Evolutionary conservation across 345 rosid genomes (phyloP).

Genomic region (Corchorus capsularis): DNA sequence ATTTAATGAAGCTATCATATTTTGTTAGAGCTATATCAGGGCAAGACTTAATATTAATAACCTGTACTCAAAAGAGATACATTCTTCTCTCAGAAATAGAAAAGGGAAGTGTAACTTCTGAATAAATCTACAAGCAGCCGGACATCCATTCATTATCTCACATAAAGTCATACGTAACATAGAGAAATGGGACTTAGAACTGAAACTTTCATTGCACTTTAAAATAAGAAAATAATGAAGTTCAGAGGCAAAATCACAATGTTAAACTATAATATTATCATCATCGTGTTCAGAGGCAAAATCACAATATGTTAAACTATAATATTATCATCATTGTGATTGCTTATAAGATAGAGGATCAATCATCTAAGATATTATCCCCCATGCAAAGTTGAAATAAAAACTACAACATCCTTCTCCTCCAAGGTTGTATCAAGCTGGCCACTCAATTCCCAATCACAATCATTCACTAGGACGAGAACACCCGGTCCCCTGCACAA

Average conservation of each 20-base stretch:
- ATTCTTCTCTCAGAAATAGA: neutral
- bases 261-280: neutral
- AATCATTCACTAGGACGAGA: slow-evolving; percentile 86
- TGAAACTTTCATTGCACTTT: neutral
- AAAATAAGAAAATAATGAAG: neutral
- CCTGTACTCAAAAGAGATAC: neutral
- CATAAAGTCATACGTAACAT: neutral
- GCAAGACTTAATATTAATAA: neutral
- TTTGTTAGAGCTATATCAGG: too few species aligned
- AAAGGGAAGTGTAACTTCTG: neutral
- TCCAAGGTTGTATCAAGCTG: slow-evolving; percentile 77
- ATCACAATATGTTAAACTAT: too few species aligned
- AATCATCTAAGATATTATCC: slow-evolving; percentile 45
- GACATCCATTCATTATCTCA: neutral
- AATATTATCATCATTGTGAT: too few species aligned
- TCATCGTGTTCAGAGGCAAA: too few species aligned
- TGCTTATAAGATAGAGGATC: neutral
- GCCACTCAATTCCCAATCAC: slow-evolving; percentile 96
- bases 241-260: neutral
- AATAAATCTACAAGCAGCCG: neutral
- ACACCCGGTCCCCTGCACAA: slow-evolving; percentile 86
- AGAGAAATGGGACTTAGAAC: neutral
- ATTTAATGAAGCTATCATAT: too few species aligned
- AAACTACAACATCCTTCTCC: slow-evolving; percentile 85
- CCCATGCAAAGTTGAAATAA: slow-evolving; percentile 94